Base-by-base conservation (phyloP, 352 stramenopile species). In the Pythium aquatile region DNA sequence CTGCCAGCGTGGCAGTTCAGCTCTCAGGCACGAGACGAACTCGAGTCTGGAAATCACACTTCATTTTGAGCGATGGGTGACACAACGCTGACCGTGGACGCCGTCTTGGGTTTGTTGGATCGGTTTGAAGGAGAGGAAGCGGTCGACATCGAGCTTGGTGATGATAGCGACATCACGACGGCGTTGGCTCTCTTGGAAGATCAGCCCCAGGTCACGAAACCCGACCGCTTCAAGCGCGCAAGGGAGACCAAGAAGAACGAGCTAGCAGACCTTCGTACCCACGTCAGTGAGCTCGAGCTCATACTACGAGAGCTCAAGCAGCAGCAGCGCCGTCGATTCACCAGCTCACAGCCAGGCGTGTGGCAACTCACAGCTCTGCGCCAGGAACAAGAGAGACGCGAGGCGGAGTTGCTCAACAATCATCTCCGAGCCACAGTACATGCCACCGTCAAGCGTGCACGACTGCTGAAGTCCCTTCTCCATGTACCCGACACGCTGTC, bases 171-270 rank as follows among this genome's bases (percentile, higher is more conserved):
- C 20, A 10, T 39, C 16, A 13, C 47, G 39, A 24, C 39, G 24
- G 35, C 9, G 30, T 20, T 20, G 35, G 13, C 35, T 7, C 16
- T 47, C 20, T 33, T 37, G 1, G 5, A 47, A 10, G 46, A 47
- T 2, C 54, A 24, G 24, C 35, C 37, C 20, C 14, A 3, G 14
- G 3, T 30, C 7, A 17, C 3, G 29, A 55, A 2, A 42, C 20
- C 20, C 20, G 20, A 67, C 24, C 51, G 61, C 3, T 67, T 67
- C 53, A 55, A 56, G 28, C 61, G 61, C 5, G 61, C 61, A 11
- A 35, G 61, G 6, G 52, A 67, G 29, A 54, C 40, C 28, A 67
- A 67, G 53, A 67, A 67, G 44, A 24, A 48, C 14, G 61, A 66
- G 24, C 53, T 61, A 6, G 24, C 29, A 33, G 17, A 40, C 17